Evolutionary conservation across 345 rosid genomes (phyloP).

Genomic region (Brassica incana): DNA sequence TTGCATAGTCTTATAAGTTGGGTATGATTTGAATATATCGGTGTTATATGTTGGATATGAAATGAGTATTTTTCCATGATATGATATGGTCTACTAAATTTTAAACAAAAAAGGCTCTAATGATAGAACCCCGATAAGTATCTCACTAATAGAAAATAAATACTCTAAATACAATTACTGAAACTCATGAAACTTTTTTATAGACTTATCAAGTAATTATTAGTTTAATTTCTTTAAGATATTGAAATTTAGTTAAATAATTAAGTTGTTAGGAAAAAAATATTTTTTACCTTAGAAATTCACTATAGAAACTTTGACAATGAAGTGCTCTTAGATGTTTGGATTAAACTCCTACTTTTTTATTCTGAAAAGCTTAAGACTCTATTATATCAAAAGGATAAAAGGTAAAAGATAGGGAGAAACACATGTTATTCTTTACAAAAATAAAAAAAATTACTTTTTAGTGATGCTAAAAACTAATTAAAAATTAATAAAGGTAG

Average conservation of each 20-base stretch:
- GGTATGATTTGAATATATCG: no score
- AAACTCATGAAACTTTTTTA: neutral
- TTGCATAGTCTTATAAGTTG: no score
- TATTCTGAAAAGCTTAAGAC: neutral
- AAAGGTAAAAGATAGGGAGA: neutral
- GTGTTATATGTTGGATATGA: no score
- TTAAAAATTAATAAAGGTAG: neutral
- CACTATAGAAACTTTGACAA: neutral
- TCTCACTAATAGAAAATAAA: no score
- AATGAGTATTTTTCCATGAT: no score
- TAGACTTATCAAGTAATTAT: neutral
- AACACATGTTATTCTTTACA: neutral
- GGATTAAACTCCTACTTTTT: slow-evolving; percentile 8
- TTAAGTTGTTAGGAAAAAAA: neutral
- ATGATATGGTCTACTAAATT: no score
- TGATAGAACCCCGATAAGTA: no score
- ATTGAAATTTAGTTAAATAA: no score
- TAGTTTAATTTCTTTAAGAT: neutral
- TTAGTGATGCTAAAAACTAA: neutral
- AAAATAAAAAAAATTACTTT: no score
- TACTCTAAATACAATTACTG: no score
- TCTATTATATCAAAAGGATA: neutral
- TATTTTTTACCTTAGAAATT: neutral
- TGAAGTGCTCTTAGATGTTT: neutral
- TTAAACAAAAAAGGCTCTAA: no score